Evolutionary conservation across 331 rosid genomes (phyloP).

Genomic region (Erythrophleum ivorense): DNA sequence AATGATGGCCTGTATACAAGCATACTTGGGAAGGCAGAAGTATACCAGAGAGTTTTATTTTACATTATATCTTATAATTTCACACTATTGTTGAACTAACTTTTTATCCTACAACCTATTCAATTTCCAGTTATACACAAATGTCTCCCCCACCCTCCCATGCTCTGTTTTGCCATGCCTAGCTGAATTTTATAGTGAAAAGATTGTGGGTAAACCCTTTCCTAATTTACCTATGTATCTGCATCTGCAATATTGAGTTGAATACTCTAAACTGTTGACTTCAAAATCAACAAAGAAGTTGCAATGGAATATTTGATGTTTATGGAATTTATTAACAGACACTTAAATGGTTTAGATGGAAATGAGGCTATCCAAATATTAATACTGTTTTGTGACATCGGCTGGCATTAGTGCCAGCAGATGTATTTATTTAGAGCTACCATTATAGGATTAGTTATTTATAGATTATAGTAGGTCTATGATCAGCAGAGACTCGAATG

Average conservation of each 20-base stretch:
- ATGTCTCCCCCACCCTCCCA: constrained; percentile 4
- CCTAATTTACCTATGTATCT: not conserved
- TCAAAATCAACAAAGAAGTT: not conserved
- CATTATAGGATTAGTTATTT: not conserved
- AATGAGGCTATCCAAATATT: not conserved
- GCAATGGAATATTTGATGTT: not conserved
- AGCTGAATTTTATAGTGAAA: not conserved
- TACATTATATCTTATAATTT: constrained; percentile 4
- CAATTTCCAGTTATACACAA: not conserved
- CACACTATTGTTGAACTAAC: constrained; percentile 11
- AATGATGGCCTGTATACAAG: constrained; percentile 18
- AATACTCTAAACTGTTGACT: not conserved
- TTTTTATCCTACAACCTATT: constrained; percentile 19
- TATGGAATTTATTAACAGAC: not conserved
- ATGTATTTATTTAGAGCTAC: not conserved
- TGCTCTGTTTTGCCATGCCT: constrained; percentile 10
- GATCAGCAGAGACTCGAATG: not conserved
- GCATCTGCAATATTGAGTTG: not conserved
- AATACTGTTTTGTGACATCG: not conserved
- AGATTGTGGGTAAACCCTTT: not conserved
- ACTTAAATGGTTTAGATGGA: not conserved
- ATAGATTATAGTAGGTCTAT: not conserved
- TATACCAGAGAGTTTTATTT: constrained; percentile 5
- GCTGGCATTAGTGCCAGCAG: too few relatives aligned
- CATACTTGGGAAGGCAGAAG: constrained; percentile 3